Percentiles rank a stretch among this genome's conserved stretches.
These are phyloP conservation scores for Exophiala calicioides DNA, from an alignment of 2,329 filamentous ascomycete genomes.

Conservation along the genomic window DNA sequence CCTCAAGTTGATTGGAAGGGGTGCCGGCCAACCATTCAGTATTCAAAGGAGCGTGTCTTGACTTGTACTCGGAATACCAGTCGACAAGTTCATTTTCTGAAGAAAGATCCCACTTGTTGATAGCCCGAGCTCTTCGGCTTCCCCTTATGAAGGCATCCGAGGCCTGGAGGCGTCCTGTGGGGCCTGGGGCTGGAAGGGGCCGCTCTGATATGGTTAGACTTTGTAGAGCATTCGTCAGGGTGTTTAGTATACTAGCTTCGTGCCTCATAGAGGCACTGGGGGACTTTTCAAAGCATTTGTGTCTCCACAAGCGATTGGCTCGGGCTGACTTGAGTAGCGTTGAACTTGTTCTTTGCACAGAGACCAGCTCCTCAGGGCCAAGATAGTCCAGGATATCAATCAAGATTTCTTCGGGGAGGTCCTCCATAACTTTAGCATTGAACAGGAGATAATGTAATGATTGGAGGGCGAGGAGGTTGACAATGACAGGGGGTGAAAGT, in stretches of 20 bases:
- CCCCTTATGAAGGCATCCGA: constrained; percentile 32
- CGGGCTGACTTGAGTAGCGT: constrained; percentile 67
- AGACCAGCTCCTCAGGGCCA: constrained; percentile 61
- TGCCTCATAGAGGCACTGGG: constrained; percentile 54
- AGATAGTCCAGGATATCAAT: constrained; percentile 58
- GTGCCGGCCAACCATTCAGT: constrained; percentile 72
- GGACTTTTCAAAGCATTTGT: constrained; percentile 71
- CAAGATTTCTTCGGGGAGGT: constrained; percentile 65
- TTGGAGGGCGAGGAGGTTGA: too few species aligned
- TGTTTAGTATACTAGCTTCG: constrained; percentile 16
- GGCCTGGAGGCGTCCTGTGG: constrained; percentile 7
- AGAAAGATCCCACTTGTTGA: constrained; percentile 81
- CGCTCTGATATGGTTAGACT: constrained; percentile 23
- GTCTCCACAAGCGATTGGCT: constrained; percentile 75
- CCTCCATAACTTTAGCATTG: too few species aligned
- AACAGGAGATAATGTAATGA: too few species aligned
- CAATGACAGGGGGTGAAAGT: too few species aligned
- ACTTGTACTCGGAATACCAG: constrained; percentile 89
- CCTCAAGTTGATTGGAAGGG: constrained; percentile 40
- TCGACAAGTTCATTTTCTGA: constrained; percentile 70
- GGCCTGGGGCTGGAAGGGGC: constrained; percentile 1
- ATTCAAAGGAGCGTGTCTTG: constrained; percentile 71
- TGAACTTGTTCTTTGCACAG: constrained; percentile 68
- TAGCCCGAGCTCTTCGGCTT: constrained; percentile 56
- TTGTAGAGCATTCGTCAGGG: constrained; percentile 36